Evolutionary conservation across 371 early-diverging fungal species (phyloP), one percentile per base, ranked within the genome.

Genomic region (Syncephalis fuscata): DNA sequence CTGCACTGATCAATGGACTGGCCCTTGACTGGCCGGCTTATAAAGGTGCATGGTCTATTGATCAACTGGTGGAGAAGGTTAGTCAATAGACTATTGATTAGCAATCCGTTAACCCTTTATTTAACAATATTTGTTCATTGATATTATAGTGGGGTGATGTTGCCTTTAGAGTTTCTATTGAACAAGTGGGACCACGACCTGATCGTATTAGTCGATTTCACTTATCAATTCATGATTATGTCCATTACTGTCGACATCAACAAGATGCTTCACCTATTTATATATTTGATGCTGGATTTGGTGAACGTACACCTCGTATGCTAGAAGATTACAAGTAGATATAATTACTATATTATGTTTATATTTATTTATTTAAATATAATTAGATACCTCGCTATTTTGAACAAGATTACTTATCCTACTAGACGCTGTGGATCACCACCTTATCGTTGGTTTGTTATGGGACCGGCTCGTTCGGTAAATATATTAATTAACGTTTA

Each of bases 201-300:
- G 83, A 85, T 50, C 71, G 82, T 23, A 81, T 75, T 22, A 64
- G 79, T 45, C 67, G 70, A 50, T 82, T 85, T 14, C 76, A 78
- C 50, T 56, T 85, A 55, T 70, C 71, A 48, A 63, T 82, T 64
- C 78, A 82, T 58, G 71, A 87, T 56, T 85, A 74, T 50, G 49
- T 82, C 2, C 64, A 65, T 41, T 80, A 79, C 53, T 66, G 66
- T 1, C 52, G 64, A 16, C 55, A 60, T 19, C 78, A 73, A 24
- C 80, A 72, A 37, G 85, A 85, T 49, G 88, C 85, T 56, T 79
- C 80, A 15, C 88, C 88, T 1, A 67, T 88, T 21, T 88, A 88
- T 46, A 82, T 85, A 24, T 88, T 88, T 55, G 88, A 88, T 51
- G 69, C 72, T 46, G 50, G 68, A 61, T 57, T 81, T 74, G 58